Evolutionary conservation across 306 rosid genomes (phyloP).

Genomic region (Urtica urens): DNA sequence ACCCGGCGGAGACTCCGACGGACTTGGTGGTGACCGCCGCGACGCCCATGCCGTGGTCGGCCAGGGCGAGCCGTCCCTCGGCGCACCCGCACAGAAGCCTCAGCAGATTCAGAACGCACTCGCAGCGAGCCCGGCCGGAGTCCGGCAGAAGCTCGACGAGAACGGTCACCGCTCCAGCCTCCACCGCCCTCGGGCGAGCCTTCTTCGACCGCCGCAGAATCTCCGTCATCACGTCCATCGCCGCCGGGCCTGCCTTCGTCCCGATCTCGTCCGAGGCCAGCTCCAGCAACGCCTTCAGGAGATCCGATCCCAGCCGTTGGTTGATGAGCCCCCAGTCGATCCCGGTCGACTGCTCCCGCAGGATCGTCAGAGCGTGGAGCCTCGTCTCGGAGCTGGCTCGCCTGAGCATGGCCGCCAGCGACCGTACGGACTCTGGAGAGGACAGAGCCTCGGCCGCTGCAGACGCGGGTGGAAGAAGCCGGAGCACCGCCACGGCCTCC

Average conservation of each 20-base stretch:
- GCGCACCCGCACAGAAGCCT: conserved; percentile 36
- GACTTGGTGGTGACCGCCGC: conserved; percentile 26
- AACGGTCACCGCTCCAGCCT: conserved; percentile 39
- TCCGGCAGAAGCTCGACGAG: conserved; percentile 40
- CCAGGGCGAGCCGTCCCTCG: conserved; percentile 40
- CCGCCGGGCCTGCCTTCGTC: conserved; percentile 29
- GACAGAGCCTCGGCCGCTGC: conserved; percentile 18
- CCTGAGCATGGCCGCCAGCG: conserved; percentile 31
- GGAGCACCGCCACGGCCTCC: conserved; percentile 37
- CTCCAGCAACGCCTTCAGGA: conserved; percentile 43
- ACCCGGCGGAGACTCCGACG: conserved; percentile 23
- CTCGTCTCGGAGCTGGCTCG: conserved; percentile 36
- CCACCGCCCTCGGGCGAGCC: conserved; percentile 29
- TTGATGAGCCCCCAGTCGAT: conserved; percentile 30
- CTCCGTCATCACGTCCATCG: conserved; percentile 31
- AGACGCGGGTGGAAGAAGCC: conserved; percentile 12
- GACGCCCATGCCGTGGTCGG: conserved; percentile 41
- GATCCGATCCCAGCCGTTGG: conserved; percentile 23
- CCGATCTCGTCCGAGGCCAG: conserved; percentile 37
- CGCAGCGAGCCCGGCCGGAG: conserved; percentile 26
- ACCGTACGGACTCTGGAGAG: conserved; percentile 20
- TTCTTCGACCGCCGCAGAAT: conserved; percentile 27
- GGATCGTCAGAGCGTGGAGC: conserved; percentile 24
- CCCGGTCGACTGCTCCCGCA: conserved; percentile 15
- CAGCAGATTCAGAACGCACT: conserved; percentile 23